Evolutionary conservation across 352 stramenopile species (phyloP).

Genomic region (Globisporangium cystogenes): DNA sequence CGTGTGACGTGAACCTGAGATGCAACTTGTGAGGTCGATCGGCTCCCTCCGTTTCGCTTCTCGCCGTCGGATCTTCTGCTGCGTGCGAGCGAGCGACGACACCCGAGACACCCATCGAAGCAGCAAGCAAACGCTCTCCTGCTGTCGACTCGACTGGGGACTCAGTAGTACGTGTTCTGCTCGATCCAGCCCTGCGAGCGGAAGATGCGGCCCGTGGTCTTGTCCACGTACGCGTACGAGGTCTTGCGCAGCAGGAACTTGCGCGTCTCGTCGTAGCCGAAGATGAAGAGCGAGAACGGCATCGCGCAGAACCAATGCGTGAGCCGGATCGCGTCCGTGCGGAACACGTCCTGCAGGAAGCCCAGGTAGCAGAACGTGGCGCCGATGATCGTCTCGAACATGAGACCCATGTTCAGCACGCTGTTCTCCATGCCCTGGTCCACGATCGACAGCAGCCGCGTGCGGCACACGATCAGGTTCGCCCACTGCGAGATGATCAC

Average conservation of each 20-base stretch:
- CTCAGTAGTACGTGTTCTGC: conserved; percentile 79
- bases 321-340: conserved; percentile 67
- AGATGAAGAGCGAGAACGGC: conserved; percentile 79
- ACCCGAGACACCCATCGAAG: too few species aligned
- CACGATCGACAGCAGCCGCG: conserved; percentile 73
- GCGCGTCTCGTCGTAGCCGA: conserved; percentile 82
- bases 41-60: too few species aligned
- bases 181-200: conserved; percentile 67
- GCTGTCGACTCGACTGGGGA: too few species aligned
- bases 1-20: background rate
- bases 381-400: conserved; percentile 82
- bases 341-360: conserved; percentile 63
- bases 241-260: conserved; percentile 84
- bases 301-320: conserved; percentile 83
- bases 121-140: too few species aligned
- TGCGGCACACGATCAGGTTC: conserved; percentile 86
- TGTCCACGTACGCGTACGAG: conserved; percentile 47
- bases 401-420: conserved; percentile 85
- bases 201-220: conserved; percentile 44
- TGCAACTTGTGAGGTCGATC: background rate
- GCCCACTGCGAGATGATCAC: conserved; percentile 83
- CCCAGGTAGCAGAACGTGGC: conserved; percentile 69
- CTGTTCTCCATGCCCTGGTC: conserved; percentile 86
- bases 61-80: background rate
- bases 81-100: too few species aligned